Conservation (phyloP, 352 stramenopile genomes). For the Nothophytophthora sp. region DNA sequence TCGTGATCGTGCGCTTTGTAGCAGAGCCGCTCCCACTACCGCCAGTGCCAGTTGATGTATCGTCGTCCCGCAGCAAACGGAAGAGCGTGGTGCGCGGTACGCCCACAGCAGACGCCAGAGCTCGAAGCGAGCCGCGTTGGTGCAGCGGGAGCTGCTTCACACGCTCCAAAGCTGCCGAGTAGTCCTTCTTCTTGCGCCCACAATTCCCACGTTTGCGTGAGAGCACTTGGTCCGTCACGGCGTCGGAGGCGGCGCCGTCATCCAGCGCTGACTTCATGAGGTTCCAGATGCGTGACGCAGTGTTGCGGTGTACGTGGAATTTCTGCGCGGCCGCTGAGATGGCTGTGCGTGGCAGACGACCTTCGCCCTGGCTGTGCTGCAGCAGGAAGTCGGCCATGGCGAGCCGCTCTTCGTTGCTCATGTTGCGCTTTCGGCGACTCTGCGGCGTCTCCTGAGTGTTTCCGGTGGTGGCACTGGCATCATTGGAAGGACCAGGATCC, state of each 20-base stretch:
- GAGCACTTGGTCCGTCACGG: conserved; percentile 37
- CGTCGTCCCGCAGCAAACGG: conserved; percentile 31
- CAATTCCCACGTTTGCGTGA: conserved; percentile 43
- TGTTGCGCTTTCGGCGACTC: conserved; percentile 29
- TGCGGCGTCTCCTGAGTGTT: not conserved
- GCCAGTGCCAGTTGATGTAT: not conserved
- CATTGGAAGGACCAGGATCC: not conserved
- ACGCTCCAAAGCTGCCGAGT: conserved; percentile 31
- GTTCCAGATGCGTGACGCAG: conserved; percentile 43
- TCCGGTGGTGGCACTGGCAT: not conserved
- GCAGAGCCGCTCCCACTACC: not conserved
- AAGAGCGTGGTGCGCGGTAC: conserved; percentile 42
- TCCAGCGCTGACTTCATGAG: conserved; percentile 34
- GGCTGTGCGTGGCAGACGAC: conserved; percentile 30
- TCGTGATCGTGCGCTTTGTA: conserved; percentile 16
- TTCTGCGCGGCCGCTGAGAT: conserved; percentile 33
- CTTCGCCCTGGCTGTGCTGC: conserved; percentile 28
- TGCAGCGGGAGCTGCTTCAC: conserved; percentile 39
- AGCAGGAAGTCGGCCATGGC: conserved; percentile 42
- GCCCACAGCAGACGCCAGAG: conserved; percentile 35
- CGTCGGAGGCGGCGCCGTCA: conserved; percentile 11
- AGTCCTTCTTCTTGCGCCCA: conserved; percentile 45
- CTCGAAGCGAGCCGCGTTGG: conserved; percentile 34
- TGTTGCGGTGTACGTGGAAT: conserved; percentile 47
- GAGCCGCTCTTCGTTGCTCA: conserved; percentile 37